Evolutionary conservation across 129 eudicot genomes (phyloP).

Genomic region (Ambrosia artemisiifolia): DNA sequence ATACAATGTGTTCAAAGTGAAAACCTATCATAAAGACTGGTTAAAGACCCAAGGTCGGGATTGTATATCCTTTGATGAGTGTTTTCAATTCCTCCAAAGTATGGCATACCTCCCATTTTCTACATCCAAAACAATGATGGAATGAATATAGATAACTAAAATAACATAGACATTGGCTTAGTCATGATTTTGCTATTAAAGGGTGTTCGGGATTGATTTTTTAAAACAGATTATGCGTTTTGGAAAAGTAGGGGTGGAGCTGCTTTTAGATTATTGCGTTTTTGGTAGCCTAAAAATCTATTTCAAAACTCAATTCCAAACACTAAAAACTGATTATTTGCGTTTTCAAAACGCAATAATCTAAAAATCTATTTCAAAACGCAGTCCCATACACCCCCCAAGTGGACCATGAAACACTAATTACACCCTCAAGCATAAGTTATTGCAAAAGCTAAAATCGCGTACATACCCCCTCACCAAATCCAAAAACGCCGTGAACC

Average conservation of each 20-base stretch:
- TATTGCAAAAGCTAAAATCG: not conserved
- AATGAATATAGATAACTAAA: not conserved
- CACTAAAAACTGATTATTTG: no score
- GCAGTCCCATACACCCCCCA: no score
- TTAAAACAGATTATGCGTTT: no score
- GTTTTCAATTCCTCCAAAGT: slow-evolving; percentile 81
- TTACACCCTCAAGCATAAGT: not conserved
- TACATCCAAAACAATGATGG: slow-evolving; percentile 14
- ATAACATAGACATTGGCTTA: not conserved
- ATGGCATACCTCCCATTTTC: slow-evolving; percentile 76
- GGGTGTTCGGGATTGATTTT: no score
- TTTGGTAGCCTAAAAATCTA: no score
- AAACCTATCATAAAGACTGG: slow-evolving; percentile 77
- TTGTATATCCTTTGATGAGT: slow-evolving; percentile 64
- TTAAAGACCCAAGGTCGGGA: slow-evolving; percentile 75
- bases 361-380: no score
- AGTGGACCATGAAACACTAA: not conserved
- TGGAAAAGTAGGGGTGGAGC: no score
- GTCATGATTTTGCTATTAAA: not conserved
- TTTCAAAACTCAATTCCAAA: no score
- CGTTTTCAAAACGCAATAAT: no score
- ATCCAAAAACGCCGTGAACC: slow-evolving; percentile 81
- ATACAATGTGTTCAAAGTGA: not conserved
- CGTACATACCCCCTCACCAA: slow-evolving; percentile 75
- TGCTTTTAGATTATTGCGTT: no score